Evolutionary conservation across 139 green algal species (phyloP).

Genomic region (Nannochloris sp.): DNA sequence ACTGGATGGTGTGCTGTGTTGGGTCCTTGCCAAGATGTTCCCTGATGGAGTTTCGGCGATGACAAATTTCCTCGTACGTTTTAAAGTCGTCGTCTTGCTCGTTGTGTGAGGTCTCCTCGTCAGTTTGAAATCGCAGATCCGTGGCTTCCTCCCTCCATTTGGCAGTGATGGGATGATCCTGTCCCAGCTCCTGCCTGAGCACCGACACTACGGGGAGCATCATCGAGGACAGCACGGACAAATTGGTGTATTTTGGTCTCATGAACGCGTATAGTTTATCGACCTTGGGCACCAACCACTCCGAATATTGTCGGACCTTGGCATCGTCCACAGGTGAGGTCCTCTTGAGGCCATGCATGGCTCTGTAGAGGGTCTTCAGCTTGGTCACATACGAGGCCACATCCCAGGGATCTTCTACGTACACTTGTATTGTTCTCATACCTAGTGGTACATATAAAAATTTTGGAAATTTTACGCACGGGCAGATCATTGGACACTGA

Average conservation of each 20-base stretch:
- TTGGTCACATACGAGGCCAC: neutral
- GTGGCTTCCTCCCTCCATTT: neutral
- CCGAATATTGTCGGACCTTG: neutral
- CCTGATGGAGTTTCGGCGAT: neutral
- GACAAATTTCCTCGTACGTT: neutral
- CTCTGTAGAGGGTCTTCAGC: neutral
- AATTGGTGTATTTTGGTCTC: neutral
- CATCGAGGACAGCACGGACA: neutral
- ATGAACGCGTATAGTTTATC: neutral
- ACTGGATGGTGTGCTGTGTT: neutral
- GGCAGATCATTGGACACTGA: neutral
- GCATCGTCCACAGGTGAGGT: neutral
- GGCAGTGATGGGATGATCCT: neutral
- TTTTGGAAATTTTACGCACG: conserved; percentile 4
- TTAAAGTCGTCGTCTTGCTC: neutral
- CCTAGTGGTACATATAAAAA: neutral
- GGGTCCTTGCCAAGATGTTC: neutral
- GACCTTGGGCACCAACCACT: neutral
- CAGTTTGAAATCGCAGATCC: neutral
- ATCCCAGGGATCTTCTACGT: neutral
- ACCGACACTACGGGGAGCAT: neutral
- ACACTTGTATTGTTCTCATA: neutral
- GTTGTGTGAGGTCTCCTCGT: neutral
- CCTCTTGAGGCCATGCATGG: neutral
- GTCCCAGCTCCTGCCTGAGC: neutral